These are phyloP conservation scores for Phaeosphaeria sp. DNA, from an alignment of 2,329 filamentous ascomycete species.

Conservation along the genomic window DNA sequence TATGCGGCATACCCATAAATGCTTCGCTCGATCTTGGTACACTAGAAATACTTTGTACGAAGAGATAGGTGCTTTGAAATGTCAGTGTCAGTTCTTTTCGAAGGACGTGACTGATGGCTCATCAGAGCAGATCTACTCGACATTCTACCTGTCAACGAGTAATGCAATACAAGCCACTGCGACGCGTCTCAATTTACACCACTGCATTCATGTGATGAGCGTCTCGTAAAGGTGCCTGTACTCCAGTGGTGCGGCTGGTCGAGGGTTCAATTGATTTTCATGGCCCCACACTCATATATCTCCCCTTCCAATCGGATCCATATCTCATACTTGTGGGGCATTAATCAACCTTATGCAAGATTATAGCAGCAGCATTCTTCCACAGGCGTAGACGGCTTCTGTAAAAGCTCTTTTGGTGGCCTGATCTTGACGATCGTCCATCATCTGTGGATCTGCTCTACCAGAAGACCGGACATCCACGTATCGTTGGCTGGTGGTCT, in stretches of 20 bases:
- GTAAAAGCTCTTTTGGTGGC: background rate
- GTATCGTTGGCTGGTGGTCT: background rate
- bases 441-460: background rate
- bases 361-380: conserved; percentile 7
- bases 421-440: background rate
- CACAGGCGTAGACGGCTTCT: background rate
- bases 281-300: conserved; percentile 6
- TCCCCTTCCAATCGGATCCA: conserved; percentile 9
- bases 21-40: too few relatives aligned
- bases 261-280: background rate
- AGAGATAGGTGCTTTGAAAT: too few relatives aligned
- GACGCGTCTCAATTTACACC: background rate
- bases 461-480: background rate
- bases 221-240: background rate
- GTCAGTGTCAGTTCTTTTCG: too few relatives aligned
- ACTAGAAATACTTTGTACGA: too few relatives aligned
- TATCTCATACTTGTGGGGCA: conserved; percentile 6
- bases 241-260: background rate
- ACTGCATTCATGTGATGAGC: background rate
- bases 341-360: conserved; percentile 17
- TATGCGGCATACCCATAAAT: too few relatives aligned
- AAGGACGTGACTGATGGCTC: too few relatives aligned
- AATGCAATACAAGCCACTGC: background rate
- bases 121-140: too few relatives aligned
- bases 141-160: too few relatives aligned